Base-by-base conservation (phyloP, 805 yeast species). In the Yueomyces sp. region DNA sequence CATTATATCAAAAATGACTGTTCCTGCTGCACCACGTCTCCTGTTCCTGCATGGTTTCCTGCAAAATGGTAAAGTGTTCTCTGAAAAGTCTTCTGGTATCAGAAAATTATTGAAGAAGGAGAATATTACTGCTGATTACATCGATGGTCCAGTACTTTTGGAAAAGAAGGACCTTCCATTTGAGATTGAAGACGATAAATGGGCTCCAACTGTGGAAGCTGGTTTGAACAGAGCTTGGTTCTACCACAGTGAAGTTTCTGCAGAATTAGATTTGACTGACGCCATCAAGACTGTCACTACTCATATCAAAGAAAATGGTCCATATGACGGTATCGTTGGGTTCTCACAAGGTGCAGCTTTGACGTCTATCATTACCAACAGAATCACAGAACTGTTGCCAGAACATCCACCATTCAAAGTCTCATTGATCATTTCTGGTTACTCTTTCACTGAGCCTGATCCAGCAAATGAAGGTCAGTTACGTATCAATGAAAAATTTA, bases 271-370 rank as follows among this genome's bases (percentile, higher is more conserved):
- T 32, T 58, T 81, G 5, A 67, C 79, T 2, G 68, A 68, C 19
- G 74, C 80, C 7, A 60, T 82, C n/a, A 63, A 59, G 19, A 54
- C 65, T 40, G 74, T 70, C 38, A 67, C 66, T 28, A 62, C 68
- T 28, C 74, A 77, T 48, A 69, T 84, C 40, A 66, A 71, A 29
- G 69, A 71, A 42, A 76, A 84, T 39, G 86, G 85, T 1, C 96
- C 96, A 1, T 84, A 85, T 51, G 82, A 81, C 27, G 98, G 97
- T 4, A 65, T 90, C 26, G 64, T 92, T 39, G 97, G 96, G 1
- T 90, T 90, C 59, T 81, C 94, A 8, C 97, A 92, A 61, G 98
- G 98, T 48, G 94, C 96, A 5, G 94, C 92, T 1, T 65, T 90
- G 34, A 80, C 85, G 1, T 84, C 90, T 1, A 68, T 85, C 28